phyloP scores from a whole-genome alignment of 192 early-diverging fungal species.

The Backusella westeae region DNA sequence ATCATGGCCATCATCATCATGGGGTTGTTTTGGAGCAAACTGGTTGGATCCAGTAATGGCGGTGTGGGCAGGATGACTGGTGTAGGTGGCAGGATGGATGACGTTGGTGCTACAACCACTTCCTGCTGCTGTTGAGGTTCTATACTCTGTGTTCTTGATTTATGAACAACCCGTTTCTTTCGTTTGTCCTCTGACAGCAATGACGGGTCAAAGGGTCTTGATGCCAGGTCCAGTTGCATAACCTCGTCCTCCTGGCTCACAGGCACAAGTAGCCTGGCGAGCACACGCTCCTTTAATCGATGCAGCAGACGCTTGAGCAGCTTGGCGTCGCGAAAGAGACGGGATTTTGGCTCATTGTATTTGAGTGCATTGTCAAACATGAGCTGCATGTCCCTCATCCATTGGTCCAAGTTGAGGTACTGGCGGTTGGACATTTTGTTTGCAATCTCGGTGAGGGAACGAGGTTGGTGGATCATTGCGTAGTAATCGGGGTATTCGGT shows the following conservation, averaged over 20 bases:
- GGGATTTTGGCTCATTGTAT: constrained; percentile 86
- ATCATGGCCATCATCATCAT: neutral
- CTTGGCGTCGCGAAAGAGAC: constrained; percentile 78
- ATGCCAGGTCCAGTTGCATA: constrained; percentile 3
- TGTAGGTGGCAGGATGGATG: neutral
- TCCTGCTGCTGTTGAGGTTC: neutral
- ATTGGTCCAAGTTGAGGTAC: constrained; percentile 70
- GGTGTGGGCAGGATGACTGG: neutral
- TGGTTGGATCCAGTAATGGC: neutral
- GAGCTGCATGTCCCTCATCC: constrained; percentile 74
- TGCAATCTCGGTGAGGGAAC: constrained; percentile 66
- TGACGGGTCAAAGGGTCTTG: constrained; percentile 13
- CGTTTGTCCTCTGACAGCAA: neutral
- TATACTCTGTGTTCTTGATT: constrained; percentile 9
- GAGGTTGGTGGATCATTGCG: constrained; percentile 78
- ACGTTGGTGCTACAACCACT: neutral
- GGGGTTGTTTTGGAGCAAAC: neutral
- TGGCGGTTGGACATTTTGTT: constrained; percentile 56
- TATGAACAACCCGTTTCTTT: neutral
- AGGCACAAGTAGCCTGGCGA: constrained; percentile 15
- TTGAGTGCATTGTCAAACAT: constrained; percentile 91
- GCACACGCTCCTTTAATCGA: constrained; percentile 27
- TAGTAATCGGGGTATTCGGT: constrained; percentile 92
- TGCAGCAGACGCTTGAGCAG: constrained; percentile 35
- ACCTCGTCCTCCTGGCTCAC: constrained; percentile 23